A percentile compares a stretch with the other conserved stretches of the same genome.
These are phyloP conservation scores for Silybum marianum DNA, from an alignment of 129 eudicot genomes.

Conservation along the genomic window DNA sequence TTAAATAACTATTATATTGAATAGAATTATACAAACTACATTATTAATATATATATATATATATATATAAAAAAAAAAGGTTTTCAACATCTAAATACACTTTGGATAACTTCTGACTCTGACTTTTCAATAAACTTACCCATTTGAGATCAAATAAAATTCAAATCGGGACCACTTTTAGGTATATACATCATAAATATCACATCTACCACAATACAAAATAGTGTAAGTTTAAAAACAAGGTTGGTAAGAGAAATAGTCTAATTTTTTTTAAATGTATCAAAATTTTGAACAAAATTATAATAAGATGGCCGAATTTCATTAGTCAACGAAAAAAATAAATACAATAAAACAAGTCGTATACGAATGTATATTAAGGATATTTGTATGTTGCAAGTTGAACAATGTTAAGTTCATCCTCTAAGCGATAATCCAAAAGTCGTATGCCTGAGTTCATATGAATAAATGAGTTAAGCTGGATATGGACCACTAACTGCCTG, in stretches of 20 bases:
- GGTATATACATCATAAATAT: background rate
- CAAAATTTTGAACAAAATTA: background rate
- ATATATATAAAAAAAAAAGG: too few species aligned
- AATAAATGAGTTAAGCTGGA: constrained; percentile 5
- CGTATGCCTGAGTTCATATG: constrained; percentile 3
- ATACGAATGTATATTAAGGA: background rate
- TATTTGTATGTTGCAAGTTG: constrained; percentile 11
- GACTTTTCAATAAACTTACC: background rate
- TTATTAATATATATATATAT: too few species aligned
- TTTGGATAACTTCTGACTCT: background rate
- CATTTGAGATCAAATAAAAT: background rate
- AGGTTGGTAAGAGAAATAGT: background rate
- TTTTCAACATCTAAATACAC: background rate
- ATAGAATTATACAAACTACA: background rate
- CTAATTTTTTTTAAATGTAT: background rate
- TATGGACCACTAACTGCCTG: constrained; percentile 12
- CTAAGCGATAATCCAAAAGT: background rate
- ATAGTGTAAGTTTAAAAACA: background rate
- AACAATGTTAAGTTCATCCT: background rate
- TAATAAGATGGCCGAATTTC: background rate
- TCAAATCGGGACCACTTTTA: background rate
- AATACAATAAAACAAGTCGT: background rate
- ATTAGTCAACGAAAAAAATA: background rate
- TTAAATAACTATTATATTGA: background rate
- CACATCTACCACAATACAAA: background rate